Percentiles rank a stretch among this genome's conserved stretches.
Conservation (phyloP, 164 flowering plant genomes). For the Brasenia schreberi region DNA sequence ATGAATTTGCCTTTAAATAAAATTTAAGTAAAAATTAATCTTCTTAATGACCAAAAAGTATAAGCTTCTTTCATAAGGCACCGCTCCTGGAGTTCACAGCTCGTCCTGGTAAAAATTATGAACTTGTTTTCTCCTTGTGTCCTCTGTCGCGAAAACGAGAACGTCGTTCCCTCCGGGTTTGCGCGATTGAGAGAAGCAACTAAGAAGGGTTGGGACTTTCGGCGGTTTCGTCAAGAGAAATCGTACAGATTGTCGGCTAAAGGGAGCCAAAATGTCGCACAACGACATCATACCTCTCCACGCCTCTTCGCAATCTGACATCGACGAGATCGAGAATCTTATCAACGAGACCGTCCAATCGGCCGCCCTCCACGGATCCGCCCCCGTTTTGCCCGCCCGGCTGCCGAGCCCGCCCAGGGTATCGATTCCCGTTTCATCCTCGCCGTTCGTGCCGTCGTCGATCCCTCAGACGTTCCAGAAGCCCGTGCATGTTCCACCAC, state of each 20-base stretch:
- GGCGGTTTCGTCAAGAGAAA: too few relatives aligned
- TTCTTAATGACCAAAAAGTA: too few relatives aligned
- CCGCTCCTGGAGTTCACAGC: too few relatives aligned
- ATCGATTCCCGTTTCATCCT: conserved; percentile 67
- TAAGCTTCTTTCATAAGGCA: too few relatives aligned
- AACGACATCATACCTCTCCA: conserved; percentile 73
- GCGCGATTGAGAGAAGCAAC: too few relatives aligned
- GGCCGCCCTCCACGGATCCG: conserved; percentile 16
- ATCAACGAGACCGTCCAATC: conserved; percentile 59
- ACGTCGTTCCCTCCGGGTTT: too few relatives aligned
- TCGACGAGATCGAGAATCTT: conserved; percentile 96
- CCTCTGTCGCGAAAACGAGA: too few relatives aligned
- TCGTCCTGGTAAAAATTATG: too few relatives aligned
- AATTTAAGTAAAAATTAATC: too few relatives aligned
- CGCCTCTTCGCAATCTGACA: conserved; percentile 85
- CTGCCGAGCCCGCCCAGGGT: conserved; percentile 74
- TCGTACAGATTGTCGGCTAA: neutral
- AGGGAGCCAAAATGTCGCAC: conserved; percentile 33
- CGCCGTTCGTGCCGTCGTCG: conserved; percentile 53
- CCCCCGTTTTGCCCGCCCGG: conserved; percentile 64
- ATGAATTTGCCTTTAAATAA: too few relatives aligned
- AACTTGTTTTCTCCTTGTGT: too few relatives aligned
- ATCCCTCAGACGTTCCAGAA: conserved; percentile 18
- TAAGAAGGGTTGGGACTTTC: too few relatives aligned
- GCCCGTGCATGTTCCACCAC: conserved; percentile 14